A percentile compares a stretch with the other conserved stretches of the same genome.
phyloP scores from a whole-genome alignment of 23 red algal species.

The Chondrus crispus region DNA sequence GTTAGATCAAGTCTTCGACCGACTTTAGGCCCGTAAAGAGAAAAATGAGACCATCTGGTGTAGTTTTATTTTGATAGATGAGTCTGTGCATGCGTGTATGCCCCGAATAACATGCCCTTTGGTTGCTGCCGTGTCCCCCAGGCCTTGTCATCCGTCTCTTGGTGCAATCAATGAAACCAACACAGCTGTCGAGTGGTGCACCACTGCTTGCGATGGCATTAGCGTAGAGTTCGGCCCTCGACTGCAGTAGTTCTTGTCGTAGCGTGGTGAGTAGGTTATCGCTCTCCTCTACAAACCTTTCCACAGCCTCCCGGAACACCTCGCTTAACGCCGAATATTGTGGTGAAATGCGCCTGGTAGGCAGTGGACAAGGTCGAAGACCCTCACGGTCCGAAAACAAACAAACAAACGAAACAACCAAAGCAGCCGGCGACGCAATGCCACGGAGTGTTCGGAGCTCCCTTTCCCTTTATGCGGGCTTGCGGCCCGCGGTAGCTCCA shows the following conservation, averaged over 20 bases:
- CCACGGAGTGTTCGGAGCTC: too few relatives aligned
- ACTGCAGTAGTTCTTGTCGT: neutral
- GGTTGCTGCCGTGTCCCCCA: neutral
- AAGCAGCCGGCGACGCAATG: too few relatives aligned
- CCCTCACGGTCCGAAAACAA: too few relatives aligned
- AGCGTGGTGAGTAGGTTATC: neutral
- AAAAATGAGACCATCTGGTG: conserved; percentile 21
- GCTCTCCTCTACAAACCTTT: neutral
- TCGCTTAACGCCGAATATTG: neutral
- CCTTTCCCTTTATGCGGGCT: too few relatives aligned
- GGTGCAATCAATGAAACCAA: neutral
- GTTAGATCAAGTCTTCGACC: conserved; percentile 29
- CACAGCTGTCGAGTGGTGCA: neutral
- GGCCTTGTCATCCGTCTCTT: conserved; percentile 3
- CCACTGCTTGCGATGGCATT: neutral
- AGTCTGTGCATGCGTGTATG: conserved; percentile 1
- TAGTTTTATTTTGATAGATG: neutral
- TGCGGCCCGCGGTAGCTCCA: too few relatives aligned
- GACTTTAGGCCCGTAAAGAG: neutral
- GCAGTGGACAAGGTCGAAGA: too few relatives aligned
- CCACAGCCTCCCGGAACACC: neutral
- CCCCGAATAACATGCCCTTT: neutral
- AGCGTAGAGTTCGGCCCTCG: neutral
- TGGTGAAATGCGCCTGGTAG: too few relatives aligned
- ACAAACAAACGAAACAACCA: too few relatives aligned